A percentile compares a stretch with the other conserved stretches of the same genome.
These are phyloP conservation scores for Chytriomyces sp. DNA, from an alignment of 192 early-diverging fungal genomes.

Conservation along the genomic window DNA sequence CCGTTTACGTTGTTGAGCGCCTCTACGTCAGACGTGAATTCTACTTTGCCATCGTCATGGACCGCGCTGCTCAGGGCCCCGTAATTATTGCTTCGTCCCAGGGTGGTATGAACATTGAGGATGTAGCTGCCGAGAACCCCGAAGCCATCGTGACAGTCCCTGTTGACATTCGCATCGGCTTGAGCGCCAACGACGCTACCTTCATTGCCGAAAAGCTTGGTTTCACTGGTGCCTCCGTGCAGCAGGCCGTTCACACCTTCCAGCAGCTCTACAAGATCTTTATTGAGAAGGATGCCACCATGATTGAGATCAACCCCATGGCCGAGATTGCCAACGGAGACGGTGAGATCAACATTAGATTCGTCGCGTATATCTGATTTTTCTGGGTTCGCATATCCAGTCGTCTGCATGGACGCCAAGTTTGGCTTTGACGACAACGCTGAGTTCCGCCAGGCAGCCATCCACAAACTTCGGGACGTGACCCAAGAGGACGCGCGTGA, in stretches of 20 bases:
- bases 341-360: constrained; percentile 47
- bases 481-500: constrained; percentile 98
- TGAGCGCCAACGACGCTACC: constrained; percentile 72
- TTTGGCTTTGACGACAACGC: constrained; percentile 99
- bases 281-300: constrained; percentile 93
- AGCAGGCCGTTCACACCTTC: constrained; percentile 90
- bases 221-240: constrained; percentile 76
- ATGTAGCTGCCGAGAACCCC: constrained; percentile 90
- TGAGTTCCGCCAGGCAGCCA: constrained; percentile 92
- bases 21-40: constrained; percentile 95
- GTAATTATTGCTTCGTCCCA: constrained; percentile 96
- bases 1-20: constrained; percentile 94
- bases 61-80: constrained; percentile 91
- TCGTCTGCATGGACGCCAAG: constrained; percentile 99
- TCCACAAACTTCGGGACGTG: constrained; percentile 85
- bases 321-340: constrained; percentile 87
- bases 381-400: constrained; percentile 29
- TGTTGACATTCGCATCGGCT: constrained; percentile 86
- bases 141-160: constrained; percentile 94
- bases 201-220: constrained; percentile 85
- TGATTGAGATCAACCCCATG: constrained; percentile 99
- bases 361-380: constrained; percentile 17
- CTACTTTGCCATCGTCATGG: constrained; percentile 99
- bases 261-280: constrained; percentile 94
- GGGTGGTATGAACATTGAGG: constrained; percentile 98